Base-by-base conservation (phyloP, 2,329 filamentous ascomycete genomes). In the Aureobasidium pullulans region DNA sequence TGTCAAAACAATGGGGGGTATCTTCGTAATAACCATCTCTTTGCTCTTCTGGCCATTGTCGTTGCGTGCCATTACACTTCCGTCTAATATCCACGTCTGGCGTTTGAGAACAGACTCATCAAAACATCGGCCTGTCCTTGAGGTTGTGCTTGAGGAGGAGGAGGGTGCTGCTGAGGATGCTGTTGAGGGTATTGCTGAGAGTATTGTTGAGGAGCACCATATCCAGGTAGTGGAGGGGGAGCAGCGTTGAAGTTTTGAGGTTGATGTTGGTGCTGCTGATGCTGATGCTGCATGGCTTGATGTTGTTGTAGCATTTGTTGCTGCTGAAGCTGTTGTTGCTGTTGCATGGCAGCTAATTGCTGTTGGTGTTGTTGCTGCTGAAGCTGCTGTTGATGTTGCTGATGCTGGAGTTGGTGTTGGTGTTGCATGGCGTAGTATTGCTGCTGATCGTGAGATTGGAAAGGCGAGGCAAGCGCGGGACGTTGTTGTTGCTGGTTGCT, bases 401-500 rank as follows among this genome's bases (percentile, higher is more conserved):
- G 42, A 16, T 46, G 43, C 19, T 57, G 40, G 11, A 36, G 15
- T 28, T 57, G 53, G 13, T 47, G 53, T 36, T 49, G 57, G 13
- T 43, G 36, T 44, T 49, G 57, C 19, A 29, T 43, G 3, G 47
- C 32, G 29, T 37, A 52, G n/a, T 48, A 47, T 10, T 50, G 46
- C 13, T 59, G 44, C 5, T 59, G 57, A 10, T 43, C 23, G 4
- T 52, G 37, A 10, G 31, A 40, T 15, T 62, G 57, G 50, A 54
- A 54, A 1, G 50, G 50, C 1, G 56, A 42, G 7, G 44, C 43
- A 15, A 40, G 56, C 6, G 36, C n/a, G 16, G 60, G 58, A 16
- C 57, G 53, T 28, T 32, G 40, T 32, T 58, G 60, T 49, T 57
- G 54, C 44, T 16, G 58, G 32, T 29, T 28, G 34, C 65, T 65